Evolutionary conservation across 176 grass and related monocot genomes (phyloP).

Genomic region (Lolium perenne): DNA sequence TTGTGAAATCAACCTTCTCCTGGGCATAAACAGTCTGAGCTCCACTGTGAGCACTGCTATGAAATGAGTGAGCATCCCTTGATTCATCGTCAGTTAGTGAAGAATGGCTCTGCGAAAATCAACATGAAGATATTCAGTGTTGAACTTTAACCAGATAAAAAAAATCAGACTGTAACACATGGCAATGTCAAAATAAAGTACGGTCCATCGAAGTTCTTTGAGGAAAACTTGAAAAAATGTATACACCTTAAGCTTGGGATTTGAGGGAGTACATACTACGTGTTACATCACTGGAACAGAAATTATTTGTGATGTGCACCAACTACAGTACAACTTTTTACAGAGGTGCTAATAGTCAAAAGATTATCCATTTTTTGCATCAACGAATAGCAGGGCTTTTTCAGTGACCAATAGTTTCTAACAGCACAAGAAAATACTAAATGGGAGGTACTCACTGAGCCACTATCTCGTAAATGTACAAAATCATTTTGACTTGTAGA

Average conservation of each 20-base stretch:
- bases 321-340: background rate
- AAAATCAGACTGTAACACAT: background rate
- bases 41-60: slow-evolving; percentile 59
- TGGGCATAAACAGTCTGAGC: slow-evolving; percentile 47
- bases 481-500: slow-evolving; percentile 82
- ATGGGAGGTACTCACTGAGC: slow-evolving; percentile 64
- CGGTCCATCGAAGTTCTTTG: no score
- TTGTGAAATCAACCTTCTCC: slow-evolving; percentile 64
- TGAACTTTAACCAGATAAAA: slow-evolving; percentile 3
- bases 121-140: slow-evolving; percentile 19
- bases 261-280: background rate
- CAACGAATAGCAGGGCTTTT: background rate
- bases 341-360: background rate
- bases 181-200: background rate
- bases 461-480: slow-evolving; percentile 67
- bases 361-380: background rate
- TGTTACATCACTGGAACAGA: background rate
- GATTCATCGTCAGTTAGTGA: slow-evolving; percentile 96
- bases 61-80: slow-evolving; percentile 51
- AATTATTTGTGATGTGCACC: background rate
- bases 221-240: no score
- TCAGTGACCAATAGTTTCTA: slow-evolving; percentile 19
- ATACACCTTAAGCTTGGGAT: no score
- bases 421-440: background rate
- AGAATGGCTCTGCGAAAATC: slow-evolving; percentile 76